Base-by-base conservation (phyloP, 139 green algal species). In the Spirogloea muscicola region DNA sequence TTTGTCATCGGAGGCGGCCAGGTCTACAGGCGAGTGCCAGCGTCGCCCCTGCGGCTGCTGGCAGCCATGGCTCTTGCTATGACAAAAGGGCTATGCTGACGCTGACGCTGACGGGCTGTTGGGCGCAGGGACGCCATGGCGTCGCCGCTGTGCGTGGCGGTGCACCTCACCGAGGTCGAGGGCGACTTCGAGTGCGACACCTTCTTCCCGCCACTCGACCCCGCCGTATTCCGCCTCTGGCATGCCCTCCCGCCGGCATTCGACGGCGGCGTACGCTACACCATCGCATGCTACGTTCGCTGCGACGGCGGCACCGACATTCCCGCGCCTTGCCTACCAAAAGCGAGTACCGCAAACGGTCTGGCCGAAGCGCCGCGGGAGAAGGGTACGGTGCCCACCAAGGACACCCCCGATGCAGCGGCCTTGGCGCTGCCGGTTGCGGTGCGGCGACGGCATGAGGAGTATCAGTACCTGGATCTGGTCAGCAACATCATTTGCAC, bases 1-100 rank as follows among this genome's bases (percentile, higher is more conserved):
- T 99, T 97, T 77, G 91, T 99, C 21, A 98, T 99, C 74, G 95
- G 95, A 25, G 95, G 95, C 13, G 94, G 89, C 2, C 82, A 96
- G 75, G 86, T 97, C 18, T 83, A 58, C 58, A 79, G 74, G 73
- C 68, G 60, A 80, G 60, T 60, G 25, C 58, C 1, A 27, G 25
- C 58, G 2, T 21, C n/a, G 0, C 37, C 27, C 58, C 18, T 62
- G 49, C 16, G 39, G 10, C n/a, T n/a, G n/a, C n/a, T n/a, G n/a
- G n/a, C 29, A 68, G 10, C 31, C 59, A 52, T 6, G 38, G 44
- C 29, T 27, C 33, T 31, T 31, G 44, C 0, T 59, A 68, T 31
- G 42, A 61, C 5, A 33, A 18, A 34, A 31, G 2, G 18, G n/a
- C 44, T 31, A 29, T 61, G n/a, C 44, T 62, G 27, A 10, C 25